A percentile compares a stretch with the other conserved stretches of the same genome.
phyloP scores from a whole-genome alignment of 345 rosid genomes.

The Hevea brasiliensis region DNA sequence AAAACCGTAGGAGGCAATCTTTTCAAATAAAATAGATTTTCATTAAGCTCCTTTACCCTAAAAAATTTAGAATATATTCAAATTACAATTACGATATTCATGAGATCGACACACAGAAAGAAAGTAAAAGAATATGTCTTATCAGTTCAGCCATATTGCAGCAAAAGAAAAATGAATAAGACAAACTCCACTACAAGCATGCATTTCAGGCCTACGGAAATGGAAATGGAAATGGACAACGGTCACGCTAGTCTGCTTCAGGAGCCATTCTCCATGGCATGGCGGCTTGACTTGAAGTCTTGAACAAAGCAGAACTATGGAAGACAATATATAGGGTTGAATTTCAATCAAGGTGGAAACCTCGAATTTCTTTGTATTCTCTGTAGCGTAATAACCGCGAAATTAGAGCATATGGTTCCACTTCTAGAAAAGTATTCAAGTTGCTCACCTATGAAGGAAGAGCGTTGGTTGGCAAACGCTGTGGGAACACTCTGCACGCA shows the following conservation, averaged over 20 bases:
- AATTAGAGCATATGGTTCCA: not conserved
- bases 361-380: not conserved
- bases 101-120: not conserved
- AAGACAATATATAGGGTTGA: too few relatives aligned
- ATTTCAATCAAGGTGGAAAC: too few relatives aligned
- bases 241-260: too few relatives aligned
- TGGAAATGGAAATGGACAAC: too few relatives aligned
- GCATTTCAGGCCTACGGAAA: not conserved
- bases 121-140: too few relatives aligned
- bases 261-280: too few relatives aligned
- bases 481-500: not conserved
- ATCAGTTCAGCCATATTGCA: not conserved
- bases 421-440: not conserved
- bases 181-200: not conserved
- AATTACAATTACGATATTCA: not conserved
- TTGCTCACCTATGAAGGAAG: not conserved
- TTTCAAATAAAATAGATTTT: not conserved
- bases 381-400: not conserved
- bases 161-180: not conserved
- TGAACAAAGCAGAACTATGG: too few relatives aligned
- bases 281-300: too few relatives aligned
- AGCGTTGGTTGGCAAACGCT: not conserved
- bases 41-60: too few relatives aligned
- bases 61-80: too few relatives aligned
- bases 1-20: not conserved